Evolutionary conservation across 1,284 basidiomycete genomes (phyloP), one percentile per base, ranked within the genome.

Genomic region (Leccinum griseonigrum): DNA sequence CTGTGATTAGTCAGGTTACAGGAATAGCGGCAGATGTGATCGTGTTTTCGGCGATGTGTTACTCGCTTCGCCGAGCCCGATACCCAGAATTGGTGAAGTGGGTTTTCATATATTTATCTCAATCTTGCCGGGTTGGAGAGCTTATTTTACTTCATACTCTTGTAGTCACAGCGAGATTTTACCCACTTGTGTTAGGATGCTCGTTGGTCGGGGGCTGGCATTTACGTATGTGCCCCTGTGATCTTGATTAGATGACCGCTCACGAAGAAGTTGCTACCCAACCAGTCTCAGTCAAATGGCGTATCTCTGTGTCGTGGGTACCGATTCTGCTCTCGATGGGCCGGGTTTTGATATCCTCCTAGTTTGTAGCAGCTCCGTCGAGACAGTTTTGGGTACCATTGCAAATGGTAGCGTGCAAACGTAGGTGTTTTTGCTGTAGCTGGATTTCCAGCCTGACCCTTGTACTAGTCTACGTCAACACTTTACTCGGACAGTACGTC

Each of bases 331-430:
- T n/a, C 29, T 18, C 2, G 6, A 16, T 28, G 26, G 4, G 1
- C 1, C 3, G 4, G 3, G 9, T 51, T 3, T 3, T 68, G 16
- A 71, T 6, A 13, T 2, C 10, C 6, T 10, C 22, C 1, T n/a
- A 78, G 77, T 75, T 79, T 59, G 34, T 76, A 28, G 64, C 67
- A 6, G 63, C 68, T n/a, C 76, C 78, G 0, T 65, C 66, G 10
- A 68, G 64, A 43, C 74, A 66, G 54, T 68, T 66, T 48, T 79
- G 77, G 78, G 64, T 79, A 46, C 67, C 75, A 14, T 61, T 79
- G 18, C 74, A 78, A 60, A 78, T 79, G 72, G 56, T 77, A 13
- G 60, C 70, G 6, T 63, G 68, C 63, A 79, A 78, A 63, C 7
- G 77, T 76, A 46, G 10, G 75, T 66, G 22, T 22, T 26, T 1